Conservation (phyloP, 768 basidiomycete species). For the Rhodotorula diobovata region DNA sequence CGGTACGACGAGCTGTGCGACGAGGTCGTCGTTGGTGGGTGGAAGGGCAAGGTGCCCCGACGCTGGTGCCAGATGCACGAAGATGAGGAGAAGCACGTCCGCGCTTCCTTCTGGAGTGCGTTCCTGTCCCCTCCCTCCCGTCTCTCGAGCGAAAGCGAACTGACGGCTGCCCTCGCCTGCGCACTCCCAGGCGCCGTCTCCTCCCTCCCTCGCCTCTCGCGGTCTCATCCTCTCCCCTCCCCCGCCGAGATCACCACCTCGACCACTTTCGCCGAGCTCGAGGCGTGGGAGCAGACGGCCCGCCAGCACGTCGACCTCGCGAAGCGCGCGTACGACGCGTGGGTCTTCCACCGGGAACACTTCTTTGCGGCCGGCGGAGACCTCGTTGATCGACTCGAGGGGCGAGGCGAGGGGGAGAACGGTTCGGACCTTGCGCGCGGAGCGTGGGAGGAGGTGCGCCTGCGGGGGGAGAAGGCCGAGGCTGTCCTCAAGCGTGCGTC, state of each 20-base stretch:
- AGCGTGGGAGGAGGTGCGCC: constrained; percentile 33
- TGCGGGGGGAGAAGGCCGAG: constrained; percentile 31
- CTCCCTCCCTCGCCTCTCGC: constrained; percentile 23
- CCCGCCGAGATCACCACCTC: constrained; percentile 23
- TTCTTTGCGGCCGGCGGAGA: constrained; percentile 25
- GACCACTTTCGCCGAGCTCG: constrained; percentile 25
- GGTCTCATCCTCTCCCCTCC: constrained; percentile 17
- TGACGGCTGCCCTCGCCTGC: not conserved
- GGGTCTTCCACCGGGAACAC: constrained; percentile 34
- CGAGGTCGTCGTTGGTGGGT: constrained; percentile 34
- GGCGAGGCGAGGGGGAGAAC: constrained; percentile 23
- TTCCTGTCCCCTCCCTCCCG: not conserved
- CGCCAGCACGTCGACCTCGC: constrained; percentile 21
- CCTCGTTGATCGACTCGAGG: constrained; percentile 31
- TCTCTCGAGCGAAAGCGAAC: not conserved
- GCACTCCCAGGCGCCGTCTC: constrained; percentile 19
- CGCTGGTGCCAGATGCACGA: constrained; percentile 34
- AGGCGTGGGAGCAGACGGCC: constrained; percentile 26
- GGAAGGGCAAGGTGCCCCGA: constrained; percentile 34
- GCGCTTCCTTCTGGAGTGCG: constrained; percentile 28
- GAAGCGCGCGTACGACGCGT: constrained; percentile 24
- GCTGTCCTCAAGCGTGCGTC: constrained; percentile 28
- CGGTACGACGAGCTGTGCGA: constrained; percentile 29
- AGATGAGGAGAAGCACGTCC: constrained; percentile 31
- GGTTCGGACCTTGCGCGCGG: constrained; percentile 19